A percentile compares a stretch with the other conserved stretches of the same genome.
Conservation (phyloP, 1,139 yeast genomes). For the Candida gigantensis region DNA sequence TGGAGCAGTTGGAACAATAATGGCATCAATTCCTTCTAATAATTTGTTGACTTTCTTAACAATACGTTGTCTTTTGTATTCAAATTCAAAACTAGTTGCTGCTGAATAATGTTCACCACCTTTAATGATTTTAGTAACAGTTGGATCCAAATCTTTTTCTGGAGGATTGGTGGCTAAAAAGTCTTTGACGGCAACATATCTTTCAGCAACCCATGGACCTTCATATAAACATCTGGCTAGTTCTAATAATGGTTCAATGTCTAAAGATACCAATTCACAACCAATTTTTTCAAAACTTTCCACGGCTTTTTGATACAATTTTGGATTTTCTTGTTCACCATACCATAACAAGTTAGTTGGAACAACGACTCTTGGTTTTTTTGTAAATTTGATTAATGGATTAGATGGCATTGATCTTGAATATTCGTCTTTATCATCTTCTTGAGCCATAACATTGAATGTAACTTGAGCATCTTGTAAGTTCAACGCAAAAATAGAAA, state of each 20-base stretch:
- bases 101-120: slow-evolving; percentile 80
- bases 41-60: slow-evolving; percentile 61
- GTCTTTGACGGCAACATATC: slow-evolving; percentile 79
- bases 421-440: slow-evolving; percentile 78
- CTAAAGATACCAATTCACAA: slow-evolving; percentile 55
- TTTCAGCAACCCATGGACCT: slow-evolving; percentile 99
- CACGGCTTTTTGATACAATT: slow-evolving; percentile 63
- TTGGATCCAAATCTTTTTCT: slow-evolving; percentile 70
- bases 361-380: slow-evolving; percentile 68
- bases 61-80: slow-evolving; percentile 78
- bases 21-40: slow-evolving; percentile 64
- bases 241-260: slow-evolving; percentile 73
- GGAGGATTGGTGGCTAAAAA: slow-evolving; percentile 79
- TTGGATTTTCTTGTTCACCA: slow-evolving; percentile 77
- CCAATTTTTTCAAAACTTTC: slow-evolving; percentile 59
- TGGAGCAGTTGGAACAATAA: slow-evolving; percentile 92
- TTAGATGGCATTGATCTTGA: slow-evolving; percentile 72
- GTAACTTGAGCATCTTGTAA: slow-evolving; percentile 80
- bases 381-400: slow-evolving; percentile 60
- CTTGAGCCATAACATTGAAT: slow-evolving; percentile 68
- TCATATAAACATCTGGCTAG: slow-evolving; percentile 90
- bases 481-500: slow-evolving; percentile 77
- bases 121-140: slow-evolving; percentile 72
- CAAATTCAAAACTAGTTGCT: slow-evolving; percentile 79
- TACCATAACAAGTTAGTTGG: slow-evolving; percentile 76